These are phyloP conservation scores for Ceratocystis ficicola DNA, from an alignment of 2,329 filamentous ascomycete genomes.

Conservation along the genomic window DNA sequence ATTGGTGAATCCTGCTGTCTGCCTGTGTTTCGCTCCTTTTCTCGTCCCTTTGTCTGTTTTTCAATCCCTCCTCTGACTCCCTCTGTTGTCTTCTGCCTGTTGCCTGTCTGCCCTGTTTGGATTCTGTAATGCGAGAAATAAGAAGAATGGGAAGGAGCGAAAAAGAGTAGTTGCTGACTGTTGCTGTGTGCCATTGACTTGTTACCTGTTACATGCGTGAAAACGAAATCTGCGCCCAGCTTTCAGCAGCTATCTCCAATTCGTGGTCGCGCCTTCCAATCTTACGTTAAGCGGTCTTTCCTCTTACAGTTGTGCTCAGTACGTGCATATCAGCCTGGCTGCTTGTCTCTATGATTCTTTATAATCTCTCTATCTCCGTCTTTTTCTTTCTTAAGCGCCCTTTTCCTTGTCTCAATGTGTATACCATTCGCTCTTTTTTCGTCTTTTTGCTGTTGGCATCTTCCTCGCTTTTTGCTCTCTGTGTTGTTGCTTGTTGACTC, in stretches of 20 bases:
- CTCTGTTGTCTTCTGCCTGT: background rate
- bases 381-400: background rate
- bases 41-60: background rate
- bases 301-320: background rate
- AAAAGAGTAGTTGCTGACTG: background rate
- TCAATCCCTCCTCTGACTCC: background rate
- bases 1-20: too few species aligned
- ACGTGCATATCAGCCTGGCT: slow-evolving; percentile 1
- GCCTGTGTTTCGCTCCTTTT: background rate
- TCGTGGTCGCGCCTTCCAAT: background rate
- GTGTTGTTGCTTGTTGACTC: too few species aligned
- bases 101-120: background rate
- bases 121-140: background rate
- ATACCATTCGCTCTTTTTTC: background rate
- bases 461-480: background rate
- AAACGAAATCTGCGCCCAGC: background rate
- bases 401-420: background rate
- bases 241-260: background rate
- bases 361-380: background rate
- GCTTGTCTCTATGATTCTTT: background rate
- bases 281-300: background rate
- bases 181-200: background rate
- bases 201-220: background rate
- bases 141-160: background rate
- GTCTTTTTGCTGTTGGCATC: background rate